These are phyloP conservation scores for Oxalis stricta DNA, from an alignment of 441 rosid species.

Conservation along the genomic window DNA sequence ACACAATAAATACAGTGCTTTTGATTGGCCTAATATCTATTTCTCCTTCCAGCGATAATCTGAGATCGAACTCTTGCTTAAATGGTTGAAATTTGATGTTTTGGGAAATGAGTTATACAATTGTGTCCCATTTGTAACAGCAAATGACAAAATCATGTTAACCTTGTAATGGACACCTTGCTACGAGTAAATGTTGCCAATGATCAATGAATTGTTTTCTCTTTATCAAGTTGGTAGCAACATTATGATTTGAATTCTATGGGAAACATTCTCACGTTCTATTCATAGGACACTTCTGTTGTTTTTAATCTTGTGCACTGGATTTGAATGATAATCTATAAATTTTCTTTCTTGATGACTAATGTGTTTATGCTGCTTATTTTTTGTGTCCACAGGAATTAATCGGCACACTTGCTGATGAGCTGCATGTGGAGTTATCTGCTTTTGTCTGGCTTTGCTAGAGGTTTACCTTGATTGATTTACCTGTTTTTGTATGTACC, in stretches of 20 bases:
- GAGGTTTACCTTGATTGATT: not conserved
- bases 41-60: too few relatives aligned
- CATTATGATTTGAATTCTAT: too few relatives aligned
- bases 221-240: not conserved
- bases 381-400: not conserved
- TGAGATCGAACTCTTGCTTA: too few relatives aligned
- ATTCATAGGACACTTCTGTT: not conserved
- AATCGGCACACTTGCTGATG: not conserved
- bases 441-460: not conserved
- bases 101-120: too few relatives aligned
- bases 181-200: too few relatives aligned
- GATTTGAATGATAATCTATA: not conserved
- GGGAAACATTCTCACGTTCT: not conserved
- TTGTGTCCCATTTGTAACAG: too few relatives aligned
- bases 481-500: not conserved
- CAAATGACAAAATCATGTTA: too few relatives aligned
- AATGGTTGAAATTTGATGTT: too few relatives aligned
- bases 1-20: too few relatives aligned
- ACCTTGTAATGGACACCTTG: too few relatives aligned
- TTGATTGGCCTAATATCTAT: too few relatives aligned
- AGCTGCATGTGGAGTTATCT: not conserved
- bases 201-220: not conserved
- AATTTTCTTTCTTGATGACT: not conserved
- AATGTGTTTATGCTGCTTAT: not conserved
- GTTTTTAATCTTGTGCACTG: too few relatives aligned